Evolutionary conservation across 352 stramenopile species (phyloP).

Genomic region (Peronospora tabacina): DNA sequence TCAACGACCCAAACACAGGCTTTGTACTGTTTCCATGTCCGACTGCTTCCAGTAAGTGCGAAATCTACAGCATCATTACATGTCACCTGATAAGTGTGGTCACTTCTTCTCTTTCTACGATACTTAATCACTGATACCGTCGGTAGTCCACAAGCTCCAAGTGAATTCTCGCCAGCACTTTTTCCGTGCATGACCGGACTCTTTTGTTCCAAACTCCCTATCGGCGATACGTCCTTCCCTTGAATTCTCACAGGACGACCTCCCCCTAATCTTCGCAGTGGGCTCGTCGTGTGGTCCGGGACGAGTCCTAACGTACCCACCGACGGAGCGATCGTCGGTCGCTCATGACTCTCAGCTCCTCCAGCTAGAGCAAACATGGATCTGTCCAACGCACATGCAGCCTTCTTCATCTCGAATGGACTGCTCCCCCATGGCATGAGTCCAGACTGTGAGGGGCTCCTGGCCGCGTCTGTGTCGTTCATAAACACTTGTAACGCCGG

Average conservation of each 20-base stretch:
- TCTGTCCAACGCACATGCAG: background rate
- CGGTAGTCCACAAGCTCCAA: slow-evolving; percentile 14
- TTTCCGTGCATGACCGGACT: slow-evolving; percentile 19
- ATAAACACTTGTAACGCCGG: slow-evolving; percentile 10
- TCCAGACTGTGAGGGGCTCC: slow-evolving; percentile 4
- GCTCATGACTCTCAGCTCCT: slow-evolving; percentile 4
- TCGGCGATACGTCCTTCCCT: slow-evolving; percentile 4
- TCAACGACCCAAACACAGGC: slow-evolving; percentile 12
- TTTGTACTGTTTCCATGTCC: slow-evolving; percentile 16
- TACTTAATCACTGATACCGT: slow-evolving; percentile 17
- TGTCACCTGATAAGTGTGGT: background rate
- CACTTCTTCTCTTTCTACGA: background rate
- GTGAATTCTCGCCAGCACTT: slow-evolving; percentile 8
- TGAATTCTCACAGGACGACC: background rate
- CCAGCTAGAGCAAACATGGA: slow-evolving; percentile 15
- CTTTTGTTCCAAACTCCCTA: slow-evolving; percentile 28
- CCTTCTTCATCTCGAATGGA: slow-evolving; percentile 19
- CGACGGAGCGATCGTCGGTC: slow-evolving; percentile 5
- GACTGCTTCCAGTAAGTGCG: slow-evolving; percentile 12
- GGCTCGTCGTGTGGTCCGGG: slow-evolving; percentile 17
- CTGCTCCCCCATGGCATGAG: slow-evolving; percentile 5
- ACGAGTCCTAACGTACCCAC: slow-evolving; percentile 2
- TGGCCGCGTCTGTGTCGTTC: slow-evolving; percentile 7
- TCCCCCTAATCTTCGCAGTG: slow-evolving; percentile 13
- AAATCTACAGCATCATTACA: slow-evolving; percentile 15